Base-by-base conservation (phyloP, 306 rosid species). In the Fragaria iinumae region DNA sequence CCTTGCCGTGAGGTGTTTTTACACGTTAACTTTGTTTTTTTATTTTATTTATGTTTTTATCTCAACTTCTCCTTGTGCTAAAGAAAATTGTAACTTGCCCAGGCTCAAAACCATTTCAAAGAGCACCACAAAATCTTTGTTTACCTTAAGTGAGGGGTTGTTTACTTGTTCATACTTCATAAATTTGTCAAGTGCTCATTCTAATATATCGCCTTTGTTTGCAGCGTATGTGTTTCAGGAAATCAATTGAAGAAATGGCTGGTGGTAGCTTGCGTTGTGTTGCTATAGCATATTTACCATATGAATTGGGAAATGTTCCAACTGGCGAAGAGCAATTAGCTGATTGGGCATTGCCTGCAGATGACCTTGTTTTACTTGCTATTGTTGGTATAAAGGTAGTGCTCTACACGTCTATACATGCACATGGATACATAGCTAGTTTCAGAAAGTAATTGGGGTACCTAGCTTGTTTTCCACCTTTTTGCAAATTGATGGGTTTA, bases 331-430 rank as follows among this genome's bases (percentile, higher is more conserved):
- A 90, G 50, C 92, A 88, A 67, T 89, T 91, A 53, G 84, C 78
- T 73, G 74, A 75, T 62, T 93, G 98, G 98, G 85, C 88, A 69
- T 77, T 88, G 75, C 98, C 98, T n/a, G 98, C 87, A 80, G 85
- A 90, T 52, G 88, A 86, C 80, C 98, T 93, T 74, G 75, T 86
- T 71, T 85, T 93, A 80, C 84, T 93, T 84, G 98, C 98, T 76
- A 90, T 93, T 77, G 87, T 93, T 74, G 98, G 98, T 75, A 76
- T 93, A 68, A 93, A 93, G 98, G 98, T 90, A 78, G 14, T 38
- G 39, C 20, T 72, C 32, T 36, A 32, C 11, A 47, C 50, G 12
- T 55, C 27, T 11, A 69, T 8, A 4, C 43, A 41, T 32, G 27
- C 47, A 63, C 41, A 25, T 59, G 25, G 20, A 69, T 69, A 11